Base-by-base conservation (phyloP, 192 early-diverging fungal genomes). In the Podila epigama region DNA sequence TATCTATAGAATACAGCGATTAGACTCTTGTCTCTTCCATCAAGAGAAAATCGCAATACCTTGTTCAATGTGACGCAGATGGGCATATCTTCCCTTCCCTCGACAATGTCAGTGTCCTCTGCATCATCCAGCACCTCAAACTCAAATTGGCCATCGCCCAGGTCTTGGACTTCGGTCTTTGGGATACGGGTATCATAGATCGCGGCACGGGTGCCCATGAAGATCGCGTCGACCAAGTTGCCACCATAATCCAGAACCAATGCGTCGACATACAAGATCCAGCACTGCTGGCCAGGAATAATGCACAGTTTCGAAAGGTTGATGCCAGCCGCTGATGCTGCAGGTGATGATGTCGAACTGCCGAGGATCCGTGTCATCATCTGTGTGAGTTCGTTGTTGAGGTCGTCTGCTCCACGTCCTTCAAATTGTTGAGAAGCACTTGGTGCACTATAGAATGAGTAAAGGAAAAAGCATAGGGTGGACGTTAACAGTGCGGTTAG, bases 91-190 rank as follows among this genome's bases (percentile, higher is more conserved):
- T 95, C 90, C 65, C 84, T 83, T 13, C 97, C 97, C 25, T 81
- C 70, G 2, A 99, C 81, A 41, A 84, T 63, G 58, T 94, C 90
- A 33, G 93, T 91, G 59, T 93, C 94, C 42, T 96, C 95, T 13
- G 89, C 84, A 73, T 94, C 92, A 71, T 97, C 96, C 36, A 92
- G 87, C n/a, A 97, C 88, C 31, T 97, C 96, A 80, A 97, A 96
- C 56, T 98, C 97, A 41, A 89, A 83, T 60, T 90, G 85, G 1
- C 94, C 95, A 68, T 95, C 92, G 3, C 83, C 88, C 27, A 92
- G 65, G 28, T 92, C 89, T 79, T 96, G 91, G 8, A 98, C 89
- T 5, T 89, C 86, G 25, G 92, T 92, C 40, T 92, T 89, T 31
- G 97, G 95, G 51, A 97, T 88, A 66, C 84, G 82, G 16, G 97